A percentile compares a stretch with the other conserved stretches of the same genome.
Evolutionary conservation across 192 early-diverging fungal species (phyloP).

Genomic region (Phlyctochytrium bullatum): DNA sequence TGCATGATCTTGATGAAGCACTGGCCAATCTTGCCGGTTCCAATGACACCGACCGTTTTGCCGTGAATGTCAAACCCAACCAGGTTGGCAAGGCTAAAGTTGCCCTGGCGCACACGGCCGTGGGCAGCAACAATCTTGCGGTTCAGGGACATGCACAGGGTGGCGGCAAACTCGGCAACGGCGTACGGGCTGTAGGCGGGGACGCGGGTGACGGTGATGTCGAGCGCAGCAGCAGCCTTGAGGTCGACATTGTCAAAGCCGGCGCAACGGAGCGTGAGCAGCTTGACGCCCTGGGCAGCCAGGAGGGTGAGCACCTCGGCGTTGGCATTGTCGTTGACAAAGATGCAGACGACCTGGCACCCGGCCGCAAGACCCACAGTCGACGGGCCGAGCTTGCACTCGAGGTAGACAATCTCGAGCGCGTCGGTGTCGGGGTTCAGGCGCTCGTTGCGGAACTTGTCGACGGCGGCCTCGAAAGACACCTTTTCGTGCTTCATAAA

Average conservation of each 20-base stretch:
- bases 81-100: slow-evolving; percentile 45
- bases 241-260: slow-evolving; percentile 50
- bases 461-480: slow-evolving; percentile 16
- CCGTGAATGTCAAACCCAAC: slow-evolving; percentile 52
- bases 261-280: slow-evolving; percentile 48
- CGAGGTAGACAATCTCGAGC: slow-evolving; percentile 22
- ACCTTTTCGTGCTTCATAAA: slow-evolving; percentile 31
- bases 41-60: slow-evolving; percentile 47
- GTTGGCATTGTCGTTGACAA: slow-evolving; percentile 43
- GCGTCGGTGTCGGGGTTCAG: not conserved
- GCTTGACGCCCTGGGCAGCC: slow-evolving; percentile 27
- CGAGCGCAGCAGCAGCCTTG: slow-evolving; percentile 22
- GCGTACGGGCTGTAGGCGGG: slow-evolving; percentile 50
- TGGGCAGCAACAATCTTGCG: slow-evolving; percentile 39
- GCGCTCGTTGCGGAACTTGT: slow-evolving; percentile 6
- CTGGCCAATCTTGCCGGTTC: slow-evolving; percentile 47
- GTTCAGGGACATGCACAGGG: slow-evolving; percentile 42
- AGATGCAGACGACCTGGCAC: slow-evolving; percentile 43
- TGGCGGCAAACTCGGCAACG: slow-evolving; percentile 48
- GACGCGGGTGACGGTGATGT: slow-evolving; percentile 41
- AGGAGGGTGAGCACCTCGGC: slow-evolving; percentile 30
- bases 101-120: slow-evolving; percentile 24
- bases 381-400: slow-evolving; percentile 11
- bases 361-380: slow-evolving; percentile 19
- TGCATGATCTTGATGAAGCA: slow-evolving; percentile 44